These are phyloP conservation scores for Xylaria sp. DNA, from an alignment of 2,329 filamentous ascomycete genomes.

Conservation along the genomic window DNA sequence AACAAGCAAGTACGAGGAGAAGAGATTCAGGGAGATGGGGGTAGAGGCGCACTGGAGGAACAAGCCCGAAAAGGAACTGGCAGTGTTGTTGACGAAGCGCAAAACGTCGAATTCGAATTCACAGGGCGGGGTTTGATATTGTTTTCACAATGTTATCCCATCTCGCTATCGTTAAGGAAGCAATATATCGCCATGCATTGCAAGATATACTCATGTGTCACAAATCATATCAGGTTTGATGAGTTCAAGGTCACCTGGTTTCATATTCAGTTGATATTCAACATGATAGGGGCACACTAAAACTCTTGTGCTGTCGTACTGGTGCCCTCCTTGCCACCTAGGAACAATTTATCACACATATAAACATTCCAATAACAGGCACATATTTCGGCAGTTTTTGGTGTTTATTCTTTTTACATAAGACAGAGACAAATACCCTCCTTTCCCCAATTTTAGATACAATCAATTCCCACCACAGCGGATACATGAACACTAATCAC, in stretches of 20 bases:
- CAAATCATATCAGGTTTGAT: neutral
- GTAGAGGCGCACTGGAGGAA: constrained; percentile 46
- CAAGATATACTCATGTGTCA: constrained; percentile 6
- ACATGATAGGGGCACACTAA: constrained; percentile 3
- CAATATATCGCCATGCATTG: neutral
- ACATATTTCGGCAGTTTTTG: neutral
- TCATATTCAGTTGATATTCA: neutral
- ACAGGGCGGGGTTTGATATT: constrained; percentile 18
- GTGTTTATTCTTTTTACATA: neutral
- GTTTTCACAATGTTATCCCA: neutral
- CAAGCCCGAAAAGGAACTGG: constrained; percentile 11
- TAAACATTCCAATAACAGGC: neutral
- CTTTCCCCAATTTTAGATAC: neutral
- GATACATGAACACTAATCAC: neutral
- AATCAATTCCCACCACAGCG: neutral
- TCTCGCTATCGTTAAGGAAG: neutral
- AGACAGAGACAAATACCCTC: neutral
- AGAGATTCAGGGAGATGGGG: constrained; percentile 48
- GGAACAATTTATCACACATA: neutral
- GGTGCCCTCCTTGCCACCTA: neutral
- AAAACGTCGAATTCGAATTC: neutral
- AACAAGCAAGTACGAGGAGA: constrained; percentile 44
- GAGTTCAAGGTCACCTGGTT: neutral
- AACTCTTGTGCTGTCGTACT: neutral
- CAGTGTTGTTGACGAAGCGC: constrained; percentile 8